Evolutionary conservation across 176 grass and related monocot species (phyloP).

Genomic region (Elaeis guineensis): DNA sequence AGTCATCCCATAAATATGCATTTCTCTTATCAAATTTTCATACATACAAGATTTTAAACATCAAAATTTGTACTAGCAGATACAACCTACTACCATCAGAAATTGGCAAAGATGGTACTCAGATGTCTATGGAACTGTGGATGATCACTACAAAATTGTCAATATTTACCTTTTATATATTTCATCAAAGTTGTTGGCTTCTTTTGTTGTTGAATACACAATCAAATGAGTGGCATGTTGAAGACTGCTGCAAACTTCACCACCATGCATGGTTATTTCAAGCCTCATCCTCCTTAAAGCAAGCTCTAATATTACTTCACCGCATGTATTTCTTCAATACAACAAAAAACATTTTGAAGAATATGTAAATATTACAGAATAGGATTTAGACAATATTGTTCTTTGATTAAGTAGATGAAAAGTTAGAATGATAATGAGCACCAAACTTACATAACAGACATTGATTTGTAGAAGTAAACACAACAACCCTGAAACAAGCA

Average conservation of each 20-base stretch:
- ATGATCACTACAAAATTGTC: not conserved
- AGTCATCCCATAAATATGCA: too few relatives aligned
- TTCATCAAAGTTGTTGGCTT: slow-evolving; percentile 62
- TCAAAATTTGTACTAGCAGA: too few relatives aligned
- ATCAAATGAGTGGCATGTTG: slow-evolving; percentile 66
- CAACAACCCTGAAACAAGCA: slow-evolving; percentile 78
- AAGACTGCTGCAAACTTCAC: slow-evolving; percentile 68
- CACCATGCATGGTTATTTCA: slow-evolving; percentile 79
- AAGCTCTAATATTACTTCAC: slow-evolving; percentile 70
- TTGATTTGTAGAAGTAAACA: slow-evolving; percentile 45
- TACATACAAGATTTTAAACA: too few relatives aligned
- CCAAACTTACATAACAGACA: slow-evolving; percentile 48
- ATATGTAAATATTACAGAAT: not conserved
- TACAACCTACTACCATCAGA: too few relatives aligned
- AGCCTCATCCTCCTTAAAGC: slow-evolving; percentile 66
- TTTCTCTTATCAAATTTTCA: too few relatives aligned
- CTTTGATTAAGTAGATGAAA: slow-evolving; percentile 22
- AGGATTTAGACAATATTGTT: too few relatives aligned
- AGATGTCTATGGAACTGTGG: too few relatives aligned
- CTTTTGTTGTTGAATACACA: slow-evolving; percentile 57
- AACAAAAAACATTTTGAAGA: slow-evolving; percentile 10
- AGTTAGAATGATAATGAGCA: slow-evolving; percentile 1
- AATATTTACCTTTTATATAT: slow-evolving; percentile 73
- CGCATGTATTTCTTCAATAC: slow-evolving; percentile 54
- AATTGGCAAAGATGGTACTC: too few relatives aligned